Percentiles rank a stretch among this genome's conserved stretches.
These are phyloP conservation scores for Talaromyces proteolyticus DNA, from an alignment of 495 filamentous ascomycete genomes.

Conservation along the genomic window DNA sequence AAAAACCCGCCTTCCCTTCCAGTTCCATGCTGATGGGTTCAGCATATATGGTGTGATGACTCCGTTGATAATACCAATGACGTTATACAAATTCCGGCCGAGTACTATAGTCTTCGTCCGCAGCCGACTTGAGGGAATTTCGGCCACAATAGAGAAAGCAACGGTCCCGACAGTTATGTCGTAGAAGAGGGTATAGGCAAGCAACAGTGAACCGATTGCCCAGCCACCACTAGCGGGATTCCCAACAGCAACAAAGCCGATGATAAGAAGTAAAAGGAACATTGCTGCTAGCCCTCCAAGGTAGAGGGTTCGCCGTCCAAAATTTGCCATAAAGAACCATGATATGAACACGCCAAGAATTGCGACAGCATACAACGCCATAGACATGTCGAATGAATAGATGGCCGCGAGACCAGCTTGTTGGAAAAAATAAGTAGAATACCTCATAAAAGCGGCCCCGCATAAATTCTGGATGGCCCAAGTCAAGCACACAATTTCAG, in stretches of 20 bases:
- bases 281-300: constrained; percentile 39
- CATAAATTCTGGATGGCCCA: constrained; percentile 4
- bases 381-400: constrained; percentile 22
- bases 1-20: constrained; percentile 64
- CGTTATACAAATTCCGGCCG: constrained; percentile 52
- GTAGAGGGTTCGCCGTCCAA: constrained; percentile 49
- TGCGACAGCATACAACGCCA: constrained; percentile 21
- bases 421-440: constrained; percentile 60
- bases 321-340: constrained; percentile 22
- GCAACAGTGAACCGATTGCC: constrained; percentile 47
- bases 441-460: constrained; percentile 24
- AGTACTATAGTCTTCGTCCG: constrained; percentile 59
- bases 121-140: constrained; percentile 50
- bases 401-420: constrained; percentile 49
- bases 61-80: constrained; percentile 54
- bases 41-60: constrained; percentile 63
- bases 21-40: constrained; percentile 57
- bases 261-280: constrained; percentile 46
- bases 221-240: constrained; percentile 39
- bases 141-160: constrained; percentile 56
- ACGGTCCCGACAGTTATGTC: constrained; percentile 53
- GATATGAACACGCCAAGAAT: constrained; percentile 21
- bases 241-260: constrained; percentile 55
- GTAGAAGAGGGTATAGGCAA: constrained; percentile 55
- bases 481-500: constrained; percentile 21